Base-by-base conservation (phyloP, 169 alveolate genomes). In the Besnoitia besnoiti region DNA sequence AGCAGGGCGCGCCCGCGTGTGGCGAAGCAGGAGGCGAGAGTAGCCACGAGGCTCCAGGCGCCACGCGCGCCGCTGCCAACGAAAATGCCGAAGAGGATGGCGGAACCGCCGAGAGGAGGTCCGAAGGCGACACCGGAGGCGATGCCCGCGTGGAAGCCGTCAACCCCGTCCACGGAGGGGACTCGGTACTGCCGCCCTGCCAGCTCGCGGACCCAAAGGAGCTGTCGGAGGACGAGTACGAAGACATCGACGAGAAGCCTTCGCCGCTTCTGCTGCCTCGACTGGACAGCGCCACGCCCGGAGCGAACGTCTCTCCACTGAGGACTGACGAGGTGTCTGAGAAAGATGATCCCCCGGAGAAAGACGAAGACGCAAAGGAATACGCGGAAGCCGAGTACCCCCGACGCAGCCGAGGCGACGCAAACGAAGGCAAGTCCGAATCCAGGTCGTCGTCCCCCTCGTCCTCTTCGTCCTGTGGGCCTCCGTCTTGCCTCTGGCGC, bases 251-350 rank as follows among this genome's bases (percentile, higher is more conserved):
- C 39, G 46, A 10, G 46, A 4, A 73, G 2, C 46, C 82, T 73
- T n/a, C 39, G 24, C 82, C 46, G 39, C 82, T n/a, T 10, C 82
- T 5, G 39, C 82, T 37, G 40, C 47, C 47, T 3, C 8, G 39
- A 30, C 82, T 73, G 27, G 82, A 62, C 79, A 16, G 67, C 67
- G 67, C 67, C 5, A 73, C 27, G 16, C 82, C 82, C 14, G 82
- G 82, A 5, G 82, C 82, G 82, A 35, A 73, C 47, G 82, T 73
- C 16, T 73, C 82, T n/a, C 47, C 82, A 16, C 82, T 73, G 82
- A 73, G 82, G 24, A 73, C n/a, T 8, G 82, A 73, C 14, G 82
- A 73, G 2, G 47, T 16, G 21, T 73, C 82, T 27, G 82, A 73
- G 46, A 10, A 73, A 42, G 82, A 73, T 27, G 82, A 73, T 16